Conservation (phyloP, 2,329 filamentous ascomycete species). For the Colletotrichum aenigma region DNA sequence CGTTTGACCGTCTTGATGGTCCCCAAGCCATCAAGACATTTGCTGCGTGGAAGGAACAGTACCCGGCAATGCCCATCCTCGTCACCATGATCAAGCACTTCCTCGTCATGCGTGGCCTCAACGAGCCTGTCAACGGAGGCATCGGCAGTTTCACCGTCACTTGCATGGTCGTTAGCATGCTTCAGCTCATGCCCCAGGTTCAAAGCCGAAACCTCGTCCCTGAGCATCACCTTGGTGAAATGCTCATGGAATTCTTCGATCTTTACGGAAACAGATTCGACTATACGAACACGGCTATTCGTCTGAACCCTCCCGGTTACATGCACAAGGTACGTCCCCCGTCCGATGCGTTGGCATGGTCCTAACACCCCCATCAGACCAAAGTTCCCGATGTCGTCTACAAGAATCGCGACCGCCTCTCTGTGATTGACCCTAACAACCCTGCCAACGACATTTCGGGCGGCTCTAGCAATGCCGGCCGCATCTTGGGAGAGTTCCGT, state of each 20-base stretch:
- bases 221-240: conserved; percentile 74
- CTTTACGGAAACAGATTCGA: conserved; percentile 88
- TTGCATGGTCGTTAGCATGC: conserved; percentile 87
- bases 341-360: not conserved
- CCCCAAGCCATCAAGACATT: conserved; percentile 83
- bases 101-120: conserved; percentile 84
- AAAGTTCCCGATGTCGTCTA: conserved; percentile 45
- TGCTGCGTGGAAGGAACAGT: conserved; percentile 75
- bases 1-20: conserved; percentile 90
- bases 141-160: conserved; percentile 94
- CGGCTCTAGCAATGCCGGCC: conserved; percentile 73
- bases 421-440: conserved; percentile 92
- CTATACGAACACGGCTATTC: conserved; percentile 72
- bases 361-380: not conserved
- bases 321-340: conserved; percentile 69
- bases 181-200: conserved; percentile 78
- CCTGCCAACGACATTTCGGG: conserved; percentile 86
- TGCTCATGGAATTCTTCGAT: conserved; percentile 87
- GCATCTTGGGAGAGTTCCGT: conserved; percentile 73
- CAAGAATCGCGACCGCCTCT: conserved; percentile 70
- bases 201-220: conserved; percentile 64
- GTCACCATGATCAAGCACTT: conserved; percentile 93
- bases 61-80: conserved; percentile 84
- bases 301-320: conserved; percentile 75
- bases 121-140: conserved; percentile 89